A percentile compares a stretch with the other conserved stretches of the same genome.
Evolutionary conservation across 345 rosid species (phyloP).

Genomic region (Reutealis trisperma): DNA sequence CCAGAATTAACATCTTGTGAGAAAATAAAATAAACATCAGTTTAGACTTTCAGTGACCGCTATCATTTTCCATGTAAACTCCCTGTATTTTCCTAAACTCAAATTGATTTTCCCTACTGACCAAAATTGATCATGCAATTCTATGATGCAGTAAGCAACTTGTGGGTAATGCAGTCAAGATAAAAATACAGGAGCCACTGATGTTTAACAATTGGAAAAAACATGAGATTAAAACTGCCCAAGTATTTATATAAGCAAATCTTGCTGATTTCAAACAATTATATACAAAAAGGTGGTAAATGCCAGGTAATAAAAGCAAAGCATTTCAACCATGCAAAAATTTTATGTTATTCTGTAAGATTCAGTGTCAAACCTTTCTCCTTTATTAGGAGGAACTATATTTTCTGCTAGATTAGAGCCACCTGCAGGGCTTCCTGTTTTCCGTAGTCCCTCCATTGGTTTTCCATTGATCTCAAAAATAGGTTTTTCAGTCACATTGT

Average conservation of each 20-base stretch:
- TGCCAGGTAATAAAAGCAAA: background rate
- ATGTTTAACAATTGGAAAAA: background rate
- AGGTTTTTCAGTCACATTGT: conserved; percentile 39
- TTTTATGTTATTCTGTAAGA: conserved; percentile 9
- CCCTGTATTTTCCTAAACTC: background rate
- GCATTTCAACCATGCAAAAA: background rate
- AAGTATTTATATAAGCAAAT: background rate
- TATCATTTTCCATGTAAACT: too few relatives aligned
- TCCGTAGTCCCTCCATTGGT: conserved; percentile 46
- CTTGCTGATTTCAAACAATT: background rate
- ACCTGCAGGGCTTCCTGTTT: conserved; percentile 40
- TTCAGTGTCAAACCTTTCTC: conserved; percentile 58
- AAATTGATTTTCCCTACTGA: background rate
- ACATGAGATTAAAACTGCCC: background rate
- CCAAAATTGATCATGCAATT: background rate
- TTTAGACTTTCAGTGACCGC: too few relatives aligned
- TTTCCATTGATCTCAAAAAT: conserved; percentile 44
- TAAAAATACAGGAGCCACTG: background rate
- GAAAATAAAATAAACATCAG: background rate
- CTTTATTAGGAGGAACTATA: conserved; percentile 37
- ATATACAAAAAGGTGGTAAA: background rate
- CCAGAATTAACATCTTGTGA: background rate
- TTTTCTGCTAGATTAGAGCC: conserved; percentile 39
- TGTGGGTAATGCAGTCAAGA: background rate
- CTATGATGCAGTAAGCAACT: background rate